A percentile compares a stretch with the other conserved stretches of the same genome.
These are phyloP conservation scores for Allomyces macrogynus DNA, from an alignment of 192 early-diverging fungal species.

Conservation along the genomic window DNA sequence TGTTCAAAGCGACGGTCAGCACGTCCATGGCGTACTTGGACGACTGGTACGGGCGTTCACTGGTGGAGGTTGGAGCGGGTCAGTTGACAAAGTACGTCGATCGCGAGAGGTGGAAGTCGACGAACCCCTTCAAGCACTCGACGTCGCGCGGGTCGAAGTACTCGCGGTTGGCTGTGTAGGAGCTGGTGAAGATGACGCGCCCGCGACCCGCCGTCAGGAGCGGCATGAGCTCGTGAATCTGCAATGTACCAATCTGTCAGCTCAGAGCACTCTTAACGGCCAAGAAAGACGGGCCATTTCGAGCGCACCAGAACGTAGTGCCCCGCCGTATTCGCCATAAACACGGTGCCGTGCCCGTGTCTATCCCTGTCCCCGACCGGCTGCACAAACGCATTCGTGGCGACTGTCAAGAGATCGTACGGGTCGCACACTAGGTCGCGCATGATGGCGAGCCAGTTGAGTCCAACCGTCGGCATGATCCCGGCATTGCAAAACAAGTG, in stretches of 20 bases:
- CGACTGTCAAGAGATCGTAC: background rate
- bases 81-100: no score
- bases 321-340: background rate
- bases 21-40: constrained; percentile 1
- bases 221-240: background rate
- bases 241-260: no score
- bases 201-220: background rate
- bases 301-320: background rate
- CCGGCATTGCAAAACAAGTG: background rate
- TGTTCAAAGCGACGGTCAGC: background rate
- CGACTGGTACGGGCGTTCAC: background rate
- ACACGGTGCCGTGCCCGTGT: background rate
- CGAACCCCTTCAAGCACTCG: background rate
- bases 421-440: background rate
- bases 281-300: no score
- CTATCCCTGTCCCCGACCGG: background rate
- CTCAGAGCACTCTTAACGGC: no score
- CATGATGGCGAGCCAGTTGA: background rate
- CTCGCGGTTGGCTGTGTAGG: background rate
- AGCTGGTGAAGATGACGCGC: background rate
- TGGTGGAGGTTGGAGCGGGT: background rate
- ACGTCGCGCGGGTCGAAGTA: background rate
- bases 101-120: background rate
- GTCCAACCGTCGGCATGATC: background rate
- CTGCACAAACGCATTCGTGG: background rate